Conservation (phyloP, 345 rosid species). For the Salix exigua region DNA sequence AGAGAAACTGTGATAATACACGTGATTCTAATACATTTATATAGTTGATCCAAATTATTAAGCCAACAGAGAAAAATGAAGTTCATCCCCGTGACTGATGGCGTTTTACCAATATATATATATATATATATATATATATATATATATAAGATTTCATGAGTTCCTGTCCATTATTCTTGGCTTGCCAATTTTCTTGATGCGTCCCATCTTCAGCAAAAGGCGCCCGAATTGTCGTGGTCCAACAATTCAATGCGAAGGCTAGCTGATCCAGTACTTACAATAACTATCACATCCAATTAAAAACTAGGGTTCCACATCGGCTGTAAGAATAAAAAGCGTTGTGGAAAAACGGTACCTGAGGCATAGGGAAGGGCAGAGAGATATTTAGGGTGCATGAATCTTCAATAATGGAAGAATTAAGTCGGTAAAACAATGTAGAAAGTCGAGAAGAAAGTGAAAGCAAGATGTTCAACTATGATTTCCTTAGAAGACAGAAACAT, state of each 20-base stretch:
- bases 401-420: background rate
- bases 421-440: background rate
- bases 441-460: background rate
- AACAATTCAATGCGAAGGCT: background rate
- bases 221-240: background rate
- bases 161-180: background rate
- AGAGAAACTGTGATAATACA: background rate
- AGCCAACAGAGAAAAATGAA: background rate
- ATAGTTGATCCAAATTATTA: slow-evolving; percentile 7
- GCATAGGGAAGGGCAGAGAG: background rate
- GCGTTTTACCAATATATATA: background rate
- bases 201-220: slow-evolving; percentile 6
- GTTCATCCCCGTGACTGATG: background rate
- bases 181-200: background rate
- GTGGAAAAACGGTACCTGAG: background rate
- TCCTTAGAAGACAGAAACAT: slow-evolving; percentile 9
- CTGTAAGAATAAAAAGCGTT: background rate
- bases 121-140: background rate
- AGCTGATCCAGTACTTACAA: background rate
- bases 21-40: slow-evolving; percentile 8
- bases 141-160: slow-evolving; percentile 1
- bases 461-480: slow-evolving; percentile 7
- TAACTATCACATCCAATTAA: background rate
- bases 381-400: background rate
- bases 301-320: background rate